Base-by-base conservation (phyloP, 805 yeast species). In the Pichia paraexigua region DNA sequence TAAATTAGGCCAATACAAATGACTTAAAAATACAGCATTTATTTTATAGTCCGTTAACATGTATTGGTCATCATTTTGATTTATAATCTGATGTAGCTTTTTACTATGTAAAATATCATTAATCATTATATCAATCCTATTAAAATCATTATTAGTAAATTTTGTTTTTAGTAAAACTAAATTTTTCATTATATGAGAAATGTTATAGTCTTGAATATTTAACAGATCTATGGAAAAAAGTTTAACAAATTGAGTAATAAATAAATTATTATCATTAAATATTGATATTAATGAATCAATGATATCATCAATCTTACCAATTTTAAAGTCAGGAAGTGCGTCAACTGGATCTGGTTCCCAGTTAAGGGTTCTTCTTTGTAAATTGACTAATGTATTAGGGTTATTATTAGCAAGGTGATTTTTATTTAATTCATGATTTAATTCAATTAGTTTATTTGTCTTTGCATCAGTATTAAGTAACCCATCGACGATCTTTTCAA, bases 281-380 rank as follows among this genome's bases (percentile, higher is more conserved):
- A 89, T 78, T 1, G 91, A 80, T 2, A 86, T 73, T 32, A 89
- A 70, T 0, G 88, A 78, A 56, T 82, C 89, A 22, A 89, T 80
- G 6, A 83, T 76, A 60, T 87, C 95, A 42, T 79, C 76, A 22
- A 77, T 80, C 44, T 75, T 73, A 12, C 74, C 76, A 53, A 79
- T 78, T 44, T 78, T 76, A 68, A 86, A 89, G 64, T 88, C 95
- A 0, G 91, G 87, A n/a, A 90, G 76, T 0, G 96, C 95, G 68
- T 89, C 96, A 17, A 87, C 76, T 0, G 96, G 96, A 58, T 87
- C 95, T 0, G 96, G 96, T 10, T 65, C 64, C 96, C 96, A 88
- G 45, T 76, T 70, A 2, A 80, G 60, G 57, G 46, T 71, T 61
- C 50, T 40, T 32, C 43, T 46, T 28, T 44, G 45, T 5, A 24